Conservation (phyloP, 208 protist genomes). For the Hexamita inflata region DNA sequence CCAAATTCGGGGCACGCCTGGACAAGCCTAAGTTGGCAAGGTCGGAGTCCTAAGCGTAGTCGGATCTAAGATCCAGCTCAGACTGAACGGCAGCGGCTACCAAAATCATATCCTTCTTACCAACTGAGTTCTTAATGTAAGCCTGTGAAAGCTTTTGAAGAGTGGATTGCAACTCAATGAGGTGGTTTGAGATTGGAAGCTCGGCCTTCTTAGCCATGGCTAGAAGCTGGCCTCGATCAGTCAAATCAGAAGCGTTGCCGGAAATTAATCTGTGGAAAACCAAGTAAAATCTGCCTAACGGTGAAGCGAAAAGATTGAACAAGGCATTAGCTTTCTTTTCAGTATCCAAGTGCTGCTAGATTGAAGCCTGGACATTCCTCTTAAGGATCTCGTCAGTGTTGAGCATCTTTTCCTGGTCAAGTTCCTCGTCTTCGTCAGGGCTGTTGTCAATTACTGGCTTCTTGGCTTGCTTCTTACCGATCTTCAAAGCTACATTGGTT, state of each 20-base stretch:
- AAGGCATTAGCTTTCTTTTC: slow-evolving; percentile 8
- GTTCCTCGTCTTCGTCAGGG: background rate
- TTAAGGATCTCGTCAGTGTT: background rate
- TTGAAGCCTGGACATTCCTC: background rate
- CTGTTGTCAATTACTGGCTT: background rate
- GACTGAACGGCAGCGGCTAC: background rate
- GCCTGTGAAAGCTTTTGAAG: background rate
- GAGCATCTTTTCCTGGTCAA: background rate
- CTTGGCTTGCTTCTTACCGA: background rate
- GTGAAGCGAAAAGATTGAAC: background rate
- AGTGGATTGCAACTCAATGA: background rate
- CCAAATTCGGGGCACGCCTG: slow-evolving; percentile 8
- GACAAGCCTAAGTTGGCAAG: background rate
- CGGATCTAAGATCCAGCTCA: slow-evolving; percentile 3
- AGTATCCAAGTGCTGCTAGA: background rate
- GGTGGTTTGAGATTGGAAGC: background rate
- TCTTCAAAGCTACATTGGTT: background rate
- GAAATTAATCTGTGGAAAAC: background rate
- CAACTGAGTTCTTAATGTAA: background rate
- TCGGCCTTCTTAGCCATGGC: background rate
- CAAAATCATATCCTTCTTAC: background rate
- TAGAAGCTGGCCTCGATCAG: background rate
- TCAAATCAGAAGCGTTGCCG: background rate
- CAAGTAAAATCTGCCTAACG: background rate
- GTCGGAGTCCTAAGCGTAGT: background rate